A percentile compares a stretch with the other conserved stretches of the same genome.
These are phyloP conservation scores for Aspergillus melleus DNA, from an alignment of 2,329 filamentous ascomycete species.

Conservation along the genomic window DNA sequence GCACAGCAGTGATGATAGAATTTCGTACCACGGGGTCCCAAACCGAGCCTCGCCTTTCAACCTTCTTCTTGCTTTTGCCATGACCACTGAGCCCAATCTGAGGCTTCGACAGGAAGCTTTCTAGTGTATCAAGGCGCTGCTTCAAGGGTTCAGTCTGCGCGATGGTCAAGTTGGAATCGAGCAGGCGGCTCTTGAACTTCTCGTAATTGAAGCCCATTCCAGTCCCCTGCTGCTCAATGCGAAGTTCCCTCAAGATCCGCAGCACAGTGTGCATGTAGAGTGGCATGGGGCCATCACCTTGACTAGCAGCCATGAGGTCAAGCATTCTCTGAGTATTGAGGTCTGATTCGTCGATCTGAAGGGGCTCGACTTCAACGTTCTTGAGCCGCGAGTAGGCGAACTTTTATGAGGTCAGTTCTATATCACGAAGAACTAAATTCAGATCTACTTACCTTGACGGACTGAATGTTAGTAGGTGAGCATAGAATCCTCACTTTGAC, in stretches of 20 bases:
- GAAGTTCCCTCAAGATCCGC: constrained; percentile 58
- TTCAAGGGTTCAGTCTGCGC: constrained; percentile 18
- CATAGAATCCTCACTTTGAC: constrained; percentile 57
- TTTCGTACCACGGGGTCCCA: constrained; percentile 15
- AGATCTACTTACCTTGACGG: constrained; percentile 10
- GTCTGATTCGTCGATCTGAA: constrained; percentile 53
- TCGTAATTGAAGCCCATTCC: constrained; percentile 51
- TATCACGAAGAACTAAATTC: background rate
- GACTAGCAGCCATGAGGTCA: constrained; percentile 59
- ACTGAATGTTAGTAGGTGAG: constrained; percentile 52
- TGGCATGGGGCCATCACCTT: constrained; percentile 42
- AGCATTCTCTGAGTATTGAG: constrained; percentile 61
- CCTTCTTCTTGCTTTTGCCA: background rate
- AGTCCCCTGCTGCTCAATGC: constrained; percentile 39
- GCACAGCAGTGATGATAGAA: background rate
- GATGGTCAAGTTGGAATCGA: constrained; percentile 5
- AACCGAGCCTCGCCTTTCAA: constrained; percentile 1
- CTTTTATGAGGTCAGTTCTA: background rate
- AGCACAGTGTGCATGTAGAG: constrained; percentile 60
- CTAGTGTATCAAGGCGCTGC: constrained; percentile 20
- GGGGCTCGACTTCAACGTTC: constrained; percentile 51
- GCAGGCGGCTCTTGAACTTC: constrained; percentile 41
- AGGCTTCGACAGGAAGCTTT: constrained; percentile 22
- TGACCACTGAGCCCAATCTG: background rate
- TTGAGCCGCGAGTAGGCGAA: background rate